phyloP scores from a whole-genome alignment of 1,284 basidiomycete species.

The Trichosporon inkin region DNA sequence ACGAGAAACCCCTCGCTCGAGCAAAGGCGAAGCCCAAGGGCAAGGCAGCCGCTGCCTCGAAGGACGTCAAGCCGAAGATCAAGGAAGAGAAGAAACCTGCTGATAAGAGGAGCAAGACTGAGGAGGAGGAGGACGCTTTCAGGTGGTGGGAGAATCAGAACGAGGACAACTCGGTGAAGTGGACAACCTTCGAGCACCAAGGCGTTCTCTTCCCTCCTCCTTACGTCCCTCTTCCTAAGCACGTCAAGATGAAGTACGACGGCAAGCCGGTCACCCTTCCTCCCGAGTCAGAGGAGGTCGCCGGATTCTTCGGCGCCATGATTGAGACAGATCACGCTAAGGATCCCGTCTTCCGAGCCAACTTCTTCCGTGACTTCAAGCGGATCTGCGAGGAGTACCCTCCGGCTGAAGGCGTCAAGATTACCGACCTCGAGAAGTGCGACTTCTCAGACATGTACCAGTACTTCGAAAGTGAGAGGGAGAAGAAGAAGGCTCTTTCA shows the following conservation, averaged over 20 bases:
- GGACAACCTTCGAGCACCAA: slow-evolving; percentile 87
- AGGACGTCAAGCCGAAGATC: slow-evolving; percentile 48
- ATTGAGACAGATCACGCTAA: slow-evolving; percentile 89
- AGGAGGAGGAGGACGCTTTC: slow-evolving; percentile 52
- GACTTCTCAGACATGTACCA: slow-evolving; percentile 96
- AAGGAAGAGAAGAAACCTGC: slow-evolving; percentile 57
- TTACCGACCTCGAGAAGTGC: slow-evolving; percentile 73
- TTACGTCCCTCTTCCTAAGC: slow-evolving; percentile 76
- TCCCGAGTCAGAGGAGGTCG: slow-evolving; percentile 89
- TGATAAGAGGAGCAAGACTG: slow-evolving; percentile 53
- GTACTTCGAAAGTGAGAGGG: slow-evolving; percentile 85
- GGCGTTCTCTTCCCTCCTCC: slow-evolving; percentile 95
- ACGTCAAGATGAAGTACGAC: slow-evolving; percentile 94
- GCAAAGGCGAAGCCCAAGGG: slow-evolving; percentile 49
- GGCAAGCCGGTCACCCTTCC: slow-evolving; percentile 77
- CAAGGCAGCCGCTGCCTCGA: slow-evolving; percentile 47
- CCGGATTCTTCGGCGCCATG: slow-evolving; percentile 91
- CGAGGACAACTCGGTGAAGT: slow-evolving; percentile 66
- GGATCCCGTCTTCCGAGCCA: slow-evolving; percentile 84
- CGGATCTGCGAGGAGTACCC: slow-evolving; percentile 73
- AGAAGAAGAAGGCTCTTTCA: slow-evolving; percentile 84
- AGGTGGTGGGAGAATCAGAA: slow-evolving; percentile 70
- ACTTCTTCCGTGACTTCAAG: slow-evolving; percentile 93
- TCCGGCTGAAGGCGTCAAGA: slow-evolving; percentile 65
- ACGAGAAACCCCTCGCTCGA: slow-evolving; percentile 39